Base-by-base conservation (phyloP, 2,329 filamentous ascomycete genomes). In the Alternaria consortialis region DNA sequence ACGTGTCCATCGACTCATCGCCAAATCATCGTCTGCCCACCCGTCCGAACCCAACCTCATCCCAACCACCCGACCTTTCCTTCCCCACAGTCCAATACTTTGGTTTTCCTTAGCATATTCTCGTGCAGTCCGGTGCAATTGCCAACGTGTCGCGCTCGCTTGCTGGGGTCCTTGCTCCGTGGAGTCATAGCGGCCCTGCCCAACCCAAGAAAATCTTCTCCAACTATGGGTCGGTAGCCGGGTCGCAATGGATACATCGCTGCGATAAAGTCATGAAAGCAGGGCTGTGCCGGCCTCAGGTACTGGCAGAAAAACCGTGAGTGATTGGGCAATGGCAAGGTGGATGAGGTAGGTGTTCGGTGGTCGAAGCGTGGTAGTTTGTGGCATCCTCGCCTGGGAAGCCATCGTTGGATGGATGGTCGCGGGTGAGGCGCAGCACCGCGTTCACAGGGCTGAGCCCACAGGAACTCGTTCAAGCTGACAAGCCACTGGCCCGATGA, bases 231-330 rank as follows among this genome's bases (percentile, higher is more conserved):
- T 7, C 50, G 1, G 20, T 59, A 42, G 37, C 46, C 55, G 39
- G 43, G 34, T 47, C n/a, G 23, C 37, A 20, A 52, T 39, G 44
- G 46, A 42, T 37, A 51, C 58, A 42, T 31, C 15, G 40, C 34
- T 55, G 40, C n/a, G 32, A 25, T 53, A 40, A 29, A 32, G 47
- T 50, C 20, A 27, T 34, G 17, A 39, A 37, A 48, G 56, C 72
- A 70, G 63, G 71, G 69, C 67, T 64, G 65, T 70, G 69, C 70
- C 50, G 27, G 67, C 66, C 65, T 69, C 58, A 60, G 46, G 43
- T 60, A 44, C 48, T 58, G 72, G 71, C 72, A 75, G 69, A 74
- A 74, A 74, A 58, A 60, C 23, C n/a, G 17, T 2, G 9, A 5
- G 7, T 46, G n/a, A 73, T 74, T 74, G 70, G 70, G 47, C 32